Evolutionary conservation across 805 yeast genomes (phyloP), one percentile per base, ranked within the genome.

Genomic region (Candida peoriensis): DNA sequence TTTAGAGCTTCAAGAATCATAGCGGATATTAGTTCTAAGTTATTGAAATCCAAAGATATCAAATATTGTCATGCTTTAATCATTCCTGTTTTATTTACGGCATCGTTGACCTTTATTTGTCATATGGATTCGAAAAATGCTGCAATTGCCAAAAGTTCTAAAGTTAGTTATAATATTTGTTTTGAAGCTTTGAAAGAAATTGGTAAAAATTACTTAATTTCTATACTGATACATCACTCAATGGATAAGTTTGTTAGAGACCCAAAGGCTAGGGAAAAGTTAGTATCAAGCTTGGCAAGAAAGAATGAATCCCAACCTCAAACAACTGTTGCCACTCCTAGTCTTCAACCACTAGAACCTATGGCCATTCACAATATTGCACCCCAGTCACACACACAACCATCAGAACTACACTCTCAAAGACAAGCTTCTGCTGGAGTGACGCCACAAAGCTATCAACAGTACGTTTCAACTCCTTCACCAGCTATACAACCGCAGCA

Each of bases 1-100:
- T 82, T 81, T 64, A 86, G 81, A 55, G 84, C 89, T 1, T 87
- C 93, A 1, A 74, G 84, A 48, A 77, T 81, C 76, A 76, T 83
- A 42, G 71, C 83, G 5, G 65, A 73, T 28, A 77, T 84, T 36
- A 68, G 76, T 20, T 76, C 77, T 32, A 76, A 73, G 38, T 46
- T 83, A 38, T 46, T 67, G 25, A 72, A 68, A 28, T 64, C 68
- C 27, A 66, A 68, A 35, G 74, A 74, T 44, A 52, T 78, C 35
- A 60, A 57, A 35, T 68, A 64, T 43, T 69, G 75, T 39, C 81
- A 85, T 10, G 74, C 78, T n/a, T 63, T 71, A 55, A 69, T 67
- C 46, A 78, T 74, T 21, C 78, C 76, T 49, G 71, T 71, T 24
- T 61, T 71, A 33, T 80, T 76, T 52, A 70, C 78, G 21, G 85